Base-by-base conservation (phyloP, 2,329 filamentous ascomycete species). In the Hypoxylon sp. region DNA sequence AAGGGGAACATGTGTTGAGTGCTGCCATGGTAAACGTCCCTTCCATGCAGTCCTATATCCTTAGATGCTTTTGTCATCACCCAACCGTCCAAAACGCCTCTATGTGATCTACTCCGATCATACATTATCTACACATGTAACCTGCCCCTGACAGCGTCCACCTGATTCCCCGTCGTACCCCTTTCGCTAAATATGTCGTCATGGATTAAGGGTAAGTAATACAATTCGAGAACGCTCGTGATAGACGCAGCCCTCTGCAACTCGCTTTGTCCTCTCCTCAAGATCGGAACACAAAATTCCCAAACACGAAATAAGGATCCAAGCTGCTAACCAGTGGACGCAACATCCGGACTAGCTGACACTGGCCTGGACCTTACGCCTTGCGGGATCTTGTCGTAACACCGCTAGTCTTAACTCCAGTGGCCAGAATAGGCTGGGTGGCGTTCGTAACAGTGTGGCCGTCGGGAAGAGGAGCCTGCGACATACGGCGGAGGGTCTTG, bases 391-490 rank as follows among this genome's bases (percentile, higher is more conserved):
- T 84, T 50, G 89, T 88, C 61, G 84, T 84, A 66, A 84, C 80
- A 69, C 87, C 88, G 75, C 85, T 90, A 70, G 85, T 78, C 80
- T 84, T 86, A 71, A 80, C 79, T 48, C 84, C 84, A 51, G 85
- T 86, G 67, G 83, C 76, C 65, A 81, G 84, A 80, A 84, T 81
- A 75, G 80, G 77, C 78, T 82, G 76, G 65, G 83, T 81, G 57
- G 86, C 85, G 65, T 89, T 81, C 76, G 92, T 86, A 76, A 91
- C 85, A 76, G 90, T 86, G 78, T 92, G 91, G 82, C 94, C 93
- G 78, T 96, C 93, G 73, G 95, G 92, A 53, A 96, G 83, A 71
- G 86, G 85, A 54, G 87, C 86, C 78, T 88, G 85, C 72, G 84
- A 86, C 86, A 89, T 89, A 71, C 86, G 85, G 67, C 87, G 86